Evolutionary conservation across 1,284 basidiomycete species (phyloP), one percentile per base, ranked within the genome.

Genomic region (Moesziomyces antarcticus): DNA sequence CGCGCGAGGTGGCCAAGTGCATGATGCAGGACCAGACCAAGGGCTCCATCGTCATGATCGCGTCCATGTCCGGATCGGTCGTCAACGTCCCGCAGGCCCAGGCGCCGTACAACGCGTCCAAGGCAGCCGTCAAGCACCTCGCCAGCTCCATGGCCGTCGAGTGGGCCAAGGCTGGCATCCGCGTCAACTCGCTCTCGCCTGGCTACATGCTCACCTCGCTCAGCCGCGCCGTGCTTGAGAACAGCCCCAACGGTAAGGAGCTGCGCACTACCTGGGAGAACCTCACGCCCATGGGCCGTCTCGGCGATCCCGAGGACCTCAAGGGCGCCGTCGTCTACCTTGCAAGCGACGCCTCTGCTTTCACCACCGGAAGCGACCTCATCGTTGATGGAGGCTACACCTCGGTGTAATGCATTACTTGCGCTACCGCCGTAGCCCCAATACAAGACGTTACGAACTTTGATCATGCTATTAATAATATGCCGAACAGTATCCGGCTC

Each of bases 51-150:
- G 89, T 94, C 67, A 88, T 98, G 66, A 90, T 98, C 62, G 90
- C 92, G 3, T 93, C 91, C 80, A 97, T 98, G 94, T 92, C 78
- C 9, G 85, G 90, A 81, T 91, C 92, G 46, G 90, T 89, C 80
- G 92, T 94, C 84, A 85, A 90, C 86, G 35, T 81, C n/a, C 82
- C 82, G 2, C 78, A 97, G 89, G 89, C 89, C 41, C 95, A 98
- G 88, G 92, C 93, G 1, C 94, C 95, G 0, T 98, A 98, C 86
- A 98, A 97, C 85, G 91, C 93, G n/a, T 94, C 93, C 46, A 70
- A 73, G 47, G 67, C 84, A 89, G 92, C 93, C 54, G 93, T 95
- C 35, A 91, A 90, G 80, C 93, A 95, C 79, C 91, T 95, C 90
- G 92, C 93, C 16, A 87, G 91, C 0, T 92, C 90, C 75, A 87